These are phyloP conservation scores for Euryodendron excelsum DNA, from an alignment of 148 eudicot species.

Conservation along the genomic window DNA sequence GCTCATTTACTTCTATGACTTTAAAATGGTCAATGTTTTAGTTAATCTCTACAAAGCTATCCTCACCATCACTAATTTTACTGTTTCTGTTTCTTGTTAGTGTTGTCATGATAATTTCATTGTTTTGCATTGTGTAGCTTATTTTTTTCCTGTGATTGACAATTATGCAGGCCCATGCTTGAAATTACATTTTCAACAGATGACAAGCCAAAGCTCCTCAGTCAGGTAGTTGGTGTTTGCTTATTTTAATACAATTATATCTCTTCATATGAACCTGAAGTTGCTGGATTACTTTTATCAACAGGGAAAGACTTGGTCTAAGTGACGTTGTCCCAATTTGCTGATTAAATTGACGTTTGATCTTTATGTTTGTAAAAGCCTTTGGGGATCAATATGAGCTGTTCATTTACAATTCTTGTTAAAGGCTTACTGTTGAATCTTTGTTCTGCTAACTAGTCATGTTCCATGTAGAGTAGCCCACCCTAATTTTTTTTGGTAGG, in stretches of 20 bases:
- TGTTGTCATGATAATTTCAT: not conserved
- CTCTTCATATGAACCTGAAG: not conserved
- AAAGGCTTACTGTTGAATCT: not conserved
- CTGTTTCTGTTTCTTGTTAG: too few relatives aligned
- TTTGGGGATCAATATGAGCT: not conserved
- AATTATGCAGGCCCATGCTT: constrained; percentile 74
- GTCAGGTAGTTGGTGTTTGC: constrained; percentile 57
- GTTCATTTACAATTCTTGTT: not conserved
- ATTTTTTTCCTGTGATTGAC: constrained; percentile 13
- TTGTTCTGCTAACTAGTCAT: not conserved
- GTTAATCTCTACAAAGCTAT: too few relatives aligned
- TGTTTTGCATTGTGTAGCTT: constrained; percentile 13
- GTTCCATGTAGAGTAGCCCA: not conserved
- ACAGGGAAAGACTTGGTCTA: too few relatives aligned
- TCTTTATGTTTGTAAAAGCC: not conserved
- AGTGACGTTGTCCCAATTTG: too few relatives aligned
- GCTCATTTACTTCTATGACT: too few relatives aligned
- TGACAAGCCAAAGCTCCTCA: constrained; percentile 85
- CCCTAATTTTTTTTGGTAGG: not conserved
- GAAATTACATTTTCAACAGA: constrained; percentile 83
- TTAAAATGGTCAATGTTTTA: too few relatives aligned
- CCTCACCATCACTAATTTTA: too few relatives aligned
- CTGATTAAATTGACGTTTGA: too few relatives aligned
- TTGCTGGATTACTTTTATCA: not conserved
- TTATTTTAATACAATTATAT: constrained; percentile 2